Evolutionary conservation across 1,284 basidiomycete genomes (phyloP).

Genomic region (Cutaneotrichosporon cyanovorans): DNA sequence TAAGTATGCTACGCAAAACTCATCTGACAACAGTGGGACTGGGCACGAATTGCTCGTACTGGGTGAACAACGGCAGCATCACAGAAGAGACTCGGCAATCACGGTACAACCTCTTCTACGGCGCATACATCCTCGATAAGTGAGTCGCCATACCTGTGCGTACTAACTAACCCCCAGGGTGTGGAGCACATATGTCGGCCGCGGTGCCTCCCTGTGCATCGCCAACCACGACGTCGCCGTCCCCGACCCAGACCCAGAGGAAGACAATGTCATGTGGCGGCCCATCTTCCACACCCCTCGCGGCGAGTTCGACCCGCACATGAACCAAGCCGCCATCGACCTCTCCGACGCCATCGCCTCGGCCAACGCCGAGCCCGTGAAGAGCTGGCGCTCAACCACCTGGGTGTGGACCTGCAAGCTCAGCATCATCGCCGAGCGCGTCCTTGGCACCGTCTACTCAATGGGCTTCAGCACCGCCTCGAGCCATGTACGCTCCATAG

Average conservation of each 20-base stretch:
- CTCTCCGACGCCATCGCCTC: conserved; percentile 9
- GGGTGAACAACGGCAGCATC: conserved; percentile 28
- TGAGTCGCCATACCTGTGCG: conserved; percentile 3
- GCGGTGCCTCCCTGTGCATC: conserved; percentile 15
- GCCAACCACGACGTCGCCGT: conserved; percentile 19
- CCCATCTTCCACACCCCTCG: conserved; percentile 10
- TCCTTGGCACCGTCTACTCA: conserved; percentile 15
- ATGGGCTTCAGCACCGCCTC: conserved; percentile 12
- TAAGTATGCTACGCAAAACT: conserved; percentile 2
- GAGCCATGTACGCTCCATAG: conserved; percentile 10
- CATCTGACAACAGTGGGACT: conserved; percentile 23
- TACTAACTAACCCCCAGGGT: conserved; percentile 3
- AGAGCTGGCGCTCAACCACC: conserved; percentile 18
- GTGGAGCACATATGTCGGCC: conserved; percentile 29
- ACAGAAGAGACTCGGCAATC: conserved; percentile 18
- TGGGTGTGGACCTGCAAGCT: conserved; percentile 19
- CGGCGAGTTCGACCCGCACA: conserved; percentile 7
- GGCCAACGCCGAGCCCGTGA: conserved; percentile 10
- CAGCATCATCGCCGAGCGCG: conserved; percentile 18
- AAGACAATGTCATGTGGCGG: conserved; percentile 18
- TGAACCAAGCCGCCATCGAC: conserved; percentile 6
- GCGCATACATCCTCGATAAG: conserved; percentile 26
- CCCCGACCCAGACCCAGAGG: conserved; percentile 10
- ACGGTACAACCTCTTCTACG: conserved; percentile 27
- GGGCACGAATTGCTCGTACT: conserved; percentile 25